Evolutionary conservation across 2,329 filamentous ascomycete genomes (phyloP).

Genomic region (Pleoardoris graminearum): DNA sequence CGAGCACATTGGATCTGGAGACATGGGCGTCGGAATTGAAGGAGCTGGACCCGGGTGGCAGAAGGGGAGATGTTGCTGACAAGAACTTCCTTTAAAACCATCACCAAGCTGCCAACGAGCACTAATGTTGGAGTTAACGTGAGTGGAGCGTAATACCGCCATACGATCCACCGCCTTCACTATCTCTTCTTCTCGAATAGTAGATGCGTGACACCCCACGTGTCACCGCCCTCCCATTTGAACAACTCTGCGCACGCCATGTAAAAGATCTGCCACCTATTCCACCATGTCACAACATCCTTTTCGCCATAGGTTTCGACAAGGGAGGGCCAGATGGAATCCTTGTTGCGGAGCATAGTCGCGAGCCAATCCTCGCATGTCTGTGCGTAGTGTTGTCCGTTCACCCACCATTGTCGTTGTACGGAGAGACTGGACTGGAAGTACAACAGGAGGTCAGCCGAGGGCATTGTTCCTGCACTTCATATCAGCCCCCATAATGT

Average conservation of each 20-base stretch:
- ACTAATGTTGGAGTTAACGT: too few species aligned
- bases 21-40: constrained; percentile 1
- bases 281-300: constrained; percentile 64
- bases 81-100: too few species aligned
- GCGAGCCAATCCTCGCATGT: constrained; percentile 71
- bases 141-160: too few species aligned
- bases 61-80: too few species aligned
- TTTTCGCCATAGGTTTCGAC: constrained; percentile 67
- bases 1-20: neutral
- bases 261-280: constrained; percentile 74
- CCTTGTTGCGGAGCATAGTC: constrained; percentile 62
- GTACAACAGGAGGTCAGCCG: constrained; percentile 66
- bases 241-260: constrained; percentile 73
- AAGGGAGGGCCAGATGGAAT: constrained; percentile 65
- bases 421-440: constrained; percentile 67
- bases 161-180: neutral
- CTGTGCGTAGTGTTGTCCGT: constrained; percentile 67
- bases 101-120: too few species aligned
- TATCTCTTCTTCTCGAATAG: constrained; percentile 63
- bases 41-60: too few species aligned
- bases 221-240: constrained; percentile 66
- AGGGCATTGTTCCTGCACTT: constrained; percentile 58
- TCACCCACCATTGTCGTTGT: constrained; percentile 71
- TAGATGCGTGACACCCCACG: constrained; percentile 69
- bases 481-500: too few species aligned